Conservation (phyloP, 2,329 filamentous ascomycete genomes). For the Teratosphaeria destructans region DNA sequence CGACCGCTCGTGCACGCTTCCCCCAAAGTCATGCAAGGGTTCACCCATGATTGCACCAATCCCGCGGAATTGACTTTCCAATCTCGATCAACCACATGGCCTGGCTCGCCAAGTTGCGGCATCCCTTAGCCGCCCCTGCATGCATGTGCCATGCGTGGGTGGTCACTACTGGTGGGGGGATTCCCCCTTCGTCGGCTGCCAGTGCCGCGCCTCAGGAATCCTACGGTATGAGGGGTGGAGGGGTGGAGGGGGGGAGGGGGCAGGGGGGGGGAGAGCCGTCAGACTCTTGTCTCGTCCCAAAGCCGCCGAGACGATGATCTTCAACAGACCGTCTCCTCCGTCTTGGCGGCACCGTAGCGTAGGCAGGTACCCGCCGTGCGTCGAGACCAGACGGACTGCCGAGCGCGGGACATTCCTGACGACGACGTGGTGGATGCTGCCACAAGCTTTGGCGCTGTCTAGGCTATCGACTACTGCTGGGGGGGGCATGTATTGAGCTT, state of each 20-base stretch:
- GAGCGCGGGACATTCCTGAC: background rate
- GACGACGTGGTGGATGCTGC: background rate
- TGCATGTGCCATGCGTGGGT: too few species aligned
- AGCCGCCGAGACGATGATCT: background rate
- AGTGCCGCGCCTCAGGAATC: too few species aligned
- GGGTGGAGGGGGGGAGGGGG: too few species aligned
- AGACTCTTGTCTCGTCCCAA: background rate
- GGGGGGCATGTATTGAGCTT: background rate
- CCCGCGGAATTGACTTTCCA: background rate
- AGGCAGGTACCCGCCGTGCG: background rate
- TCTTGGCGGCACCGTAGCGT: background rate
- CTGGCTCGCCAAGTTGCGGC: background rate
- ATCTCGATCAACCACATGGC: background rate
- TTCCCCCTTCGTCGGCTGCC: background rate
- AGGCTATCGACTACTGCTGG: background rate
- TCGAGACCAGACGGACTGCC: background rate
- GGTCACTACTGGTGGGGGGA: background rate
- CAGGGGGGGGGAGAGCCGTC: too few species aligned
- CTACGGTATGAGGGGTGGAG: background rate
- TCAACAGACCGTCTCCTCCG: background rate
- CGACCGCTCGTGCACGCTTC: background rate
- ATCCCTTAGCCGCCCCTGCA: background rate
- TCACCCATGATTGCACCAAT: background rate
- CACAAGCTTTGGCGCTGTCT: background rate
- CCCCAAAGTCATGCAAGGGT: background rate